These are phyloP conservation scores for Psilocybe subaeruginosa DNA, from an alignment of 768 basidiomycete species.

Conservation along the genomic window DNA sequence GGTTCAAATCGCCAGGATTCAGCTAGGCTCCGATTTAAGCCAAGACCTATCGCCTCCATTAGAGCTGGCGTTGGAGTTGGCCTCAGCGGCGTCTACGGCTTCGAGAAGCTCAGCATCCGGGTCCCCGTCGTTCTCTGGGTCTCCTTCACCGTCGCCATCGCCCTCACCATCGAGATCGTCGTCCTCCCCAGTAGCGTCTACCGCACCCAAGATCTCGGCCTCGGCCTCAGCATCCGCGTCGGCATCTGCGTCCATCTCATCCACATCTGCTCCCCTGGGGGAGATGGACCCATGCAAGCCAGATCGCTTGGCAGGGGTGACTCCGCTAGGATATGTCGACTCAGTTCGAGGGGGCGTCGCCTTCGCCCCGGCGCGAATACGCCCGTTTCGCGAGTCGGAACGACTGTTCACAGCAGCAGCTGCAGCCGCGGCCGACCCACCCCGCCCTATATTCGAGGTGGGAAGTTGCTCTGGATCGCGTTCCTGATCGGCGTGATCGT, in stretches of 20 bases:
- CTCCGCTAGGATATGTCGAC: slow-evolving; percentile 14
- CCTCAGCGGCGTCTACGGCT: slow-evolving; percentile 54
- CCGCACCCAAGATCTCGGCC: slow-evolving; percentile 36
- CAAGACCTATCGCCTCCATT: slow-evolving; percentile 24
- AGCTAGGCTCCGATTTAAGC: slow-evolving; percentile 22
- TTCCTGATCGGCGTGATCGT: slow-evolving; percentile 16
- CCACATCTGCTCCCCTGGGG: slow-evolving; percentile 20
- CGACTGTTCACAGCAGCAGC: slow-evolving; percentile 15
- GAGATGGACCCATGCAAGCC: slow-evolving; percentile 4
- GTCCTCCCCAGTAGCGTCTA: slow-evolving; percentile 22
- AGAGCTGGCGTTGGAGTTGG: slow-evolving; percentile 35
- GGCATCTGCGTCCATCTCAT: slow-evolving; percentile 29
- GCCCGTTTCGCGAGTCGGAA: slow-evolving; percentile 24
- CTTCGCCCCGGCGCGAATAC: slow-evolving; percentile 9
- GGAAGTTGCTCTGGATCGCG: slow-evolving; percentile 25
- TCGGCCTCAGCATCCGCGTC: slow-evolving; percentile 27
- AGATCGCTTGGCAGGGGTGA: slow-evolving; percentile 16
- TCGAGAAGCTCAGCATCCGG: slow-evolving; percentile 47
- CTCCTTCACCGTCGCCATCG: slow-evolving; percentile 24
- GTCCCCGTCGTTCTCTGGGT: slow-evolving; percentile 24
- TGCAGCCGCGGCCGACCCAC: slow-evolving; percentile 18
- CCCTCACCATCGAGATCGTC: slow-evolving; percentile 26
- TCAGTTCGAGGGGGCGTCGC: slow-evolving; percentile 11
- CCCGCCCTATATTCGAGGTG: slow-evolving; percentile 31
- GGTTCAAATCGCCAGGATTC: slow-evolving; percentile 1